Base-by-base conservation (phyloP, 2,329 filamentous ascomycete genomes). In the Botrytis deweyae region DNA sequence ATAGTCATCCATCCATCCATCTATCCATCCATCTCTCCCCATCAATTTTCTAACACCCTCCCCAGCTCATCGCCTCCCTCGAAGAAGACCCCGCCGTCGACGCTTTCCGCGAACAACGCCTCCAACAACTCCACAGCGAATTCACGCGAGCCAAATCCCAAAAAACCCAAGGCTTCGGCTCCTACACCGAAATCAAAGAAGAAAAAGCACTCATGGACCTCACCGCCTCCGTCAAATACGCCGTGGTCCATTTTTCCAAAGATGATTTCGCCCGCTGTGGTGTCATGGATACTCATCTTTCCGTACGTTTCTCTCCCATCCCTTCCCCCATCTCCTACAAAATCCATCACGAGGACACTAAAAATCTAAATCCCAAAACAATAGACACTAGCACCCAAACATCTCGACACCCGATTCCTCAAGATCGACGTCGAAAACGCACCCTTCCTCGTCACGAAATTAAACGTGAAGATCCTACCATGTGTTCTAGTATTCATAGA, bases 381-480 rank as follows among this genome's bases (percentile, higher is more conserved):
- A 22, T 40, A 86, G 84, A 79, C 81, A 18, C 82, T 90, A 59
- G 87, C 88, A 1, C 83, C 84, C 29, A 87, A 87, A 74, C 88
- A 90, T 78, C 88, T 88, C 75, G 88, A 89, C 77, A 88, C 88
- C 4, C 82, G 88, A 29, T 87, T 90, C 72, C 80, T 89, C 29
- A 85, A 84, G 75, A 88, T 89, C 78, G 87, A 88, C 75, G 88
- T 89, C 49, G 87, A 89, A 72, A 88, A 89, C 74, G 87, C 87
- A 9, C 87, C 88, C 1, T 90, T 89, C 74, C 80, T 90, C 70
- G 87, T 89, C 40, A 86, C 86, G 5, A 88, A 87, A 77, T 80
- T 90, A 44, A 87, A 87, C 55, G 83, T 90, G 29, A 85, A 89
- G 77, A 87, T 89, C 4, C 80, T 90, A 61, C 88, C 88, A 7